Percentiles rank a stretch among this genome's conserved stretches.
Evolutionary conservation across 2,329 filamentous ascomycete species (phyloP).

Genomic region (Phaeosphaeriaceae sp.): DNA sequence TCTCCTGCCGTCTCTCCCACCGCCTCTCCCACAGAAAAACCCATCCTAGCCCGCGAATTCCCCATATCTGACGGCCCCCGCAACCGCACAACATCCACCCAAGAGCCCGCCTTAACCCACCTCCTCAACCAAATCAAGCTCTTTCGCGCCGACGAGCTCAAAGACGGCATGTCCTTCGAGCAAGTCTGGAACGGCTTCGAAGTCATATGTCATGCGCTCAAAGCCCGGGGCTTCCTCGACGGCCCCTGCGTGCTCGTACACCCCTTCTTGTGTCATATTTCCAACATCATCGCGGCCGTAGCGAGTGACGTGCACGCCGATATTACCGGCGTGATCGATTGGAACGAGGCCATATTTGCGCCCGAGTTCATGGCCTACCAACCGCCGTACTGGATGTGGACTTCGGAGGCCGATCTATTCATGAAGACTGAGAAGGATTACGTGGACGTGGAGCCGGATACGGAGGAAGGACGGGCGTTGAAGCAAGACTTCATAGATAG

Average conservation of each 20-base stretch:
- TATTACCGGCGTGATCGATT: constrained; percentile 41
- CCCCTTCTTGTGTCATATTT: constrained; percentile 30
- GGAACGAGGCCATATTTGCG: constrained; percentile 42
- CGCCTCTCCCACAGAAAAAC: too few species aligned
- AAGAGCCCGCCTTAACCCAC: not conserved
- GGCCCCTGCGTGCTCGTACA: constrained; percentile 25
- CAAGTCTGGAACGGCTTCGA: constrained; percentile 16
- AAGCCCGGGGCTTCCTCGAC: constrained; percentile 13
- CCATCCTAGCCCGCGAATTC: constrained; percentile 1
- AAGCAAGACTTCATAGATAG: constrained; percentile 36
- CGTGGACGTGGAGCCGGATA: constrained; percentile 12
- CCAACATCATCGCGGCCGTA: constrained; percentile 38
- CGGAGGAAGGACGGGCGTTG: constrained; percentile 14
- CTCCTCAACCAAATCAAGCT: constrained; percentile 12
- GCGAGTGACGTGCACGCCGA: constrained; percentile 1
- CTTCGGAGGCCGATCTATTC: constrained; percentile 9
- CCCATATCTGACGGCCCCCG: too few species aligned
- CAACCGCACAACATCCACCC: not conserved
- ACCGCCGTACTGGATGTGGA: constrained; percentile 44
- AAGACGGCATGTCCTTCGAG: constrained; percentile 3
- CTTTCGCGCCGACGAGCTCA: constrained; percentile 7
- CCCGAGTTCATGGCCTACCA: constrained; percentile 40
- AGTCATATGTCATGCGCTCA: constrained; percentile 13
- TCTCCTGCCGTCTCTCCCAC: not conserved
- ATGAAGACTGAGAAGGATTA: constrained; percentile 28